Evolutionary conservation across 768 basidiomycete genomes (phyloP).

Genomic region (Boletellus emodensis): DNA sequence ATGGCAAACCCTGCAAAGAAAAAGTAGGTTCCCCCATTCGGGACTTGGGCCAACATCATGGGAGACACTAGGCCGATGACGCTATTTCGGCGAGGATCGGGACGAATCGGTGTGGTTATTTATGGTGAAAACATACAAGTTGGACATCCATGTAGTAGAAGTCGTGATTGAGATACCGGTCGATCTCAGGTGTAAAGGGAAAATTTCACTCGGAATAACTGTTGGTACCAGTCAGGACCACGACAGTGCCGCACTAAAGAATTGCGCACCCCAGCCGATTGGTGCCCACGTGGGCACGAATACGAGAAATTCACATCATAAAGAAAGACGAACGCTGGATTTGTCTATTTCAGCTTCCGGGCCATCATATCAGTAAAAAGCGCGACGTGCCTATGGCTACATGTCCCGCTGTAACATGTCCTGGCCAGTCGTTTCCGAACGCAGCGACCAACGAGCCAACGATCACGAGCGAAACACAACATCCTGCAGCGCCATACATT

Average conservation of each 20-base stretch:
- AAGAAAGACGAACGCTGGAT: slow-evolving; percentile 36
- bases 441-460: slow-evolving; percentile 28
- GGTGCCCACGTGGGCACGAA: slow-evolving; percentile 33
- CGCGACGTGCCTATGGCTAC: slow-evolving; percentile 27
- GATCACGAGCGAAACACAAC: slow-evolving; percentile 25
- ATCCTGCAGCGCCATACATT: slow-evolving; percentile 38
- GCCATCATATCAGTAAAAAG: slow-evolving; percentile 2
- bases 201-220: slow-evolving; percentile 40
- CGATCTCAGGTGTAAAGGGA: slow-evolving; percentile 39
- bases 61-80: slow-evolving; percentile 29
- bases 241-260: neutral
- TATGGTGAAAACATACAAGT: slow-evolving; percentile 22
- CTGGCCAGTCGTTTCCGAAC: slow-evolving; percentile 28
- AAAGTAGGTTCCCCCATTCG: slow-evolving; percentile 26
- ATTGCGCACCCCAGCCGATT: slow-evolving; percentile 26
- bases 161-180: slow-evolving; percentile 41
- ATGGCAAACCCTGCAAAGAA: slow-evolving; percentile 26
- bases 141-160: slow-evolving; percentile 41
- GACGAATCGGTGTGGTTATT: neutral
- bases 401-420: slow-evolving; percentile 25
- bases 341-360: slow-evolving; percentile 7
- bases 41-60: slow-evolving; percentile 20
- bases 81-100: slow-evolving; percentile 9
- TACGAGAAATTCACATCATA: slow-evolving; percentile 36
- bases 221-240: slow-evolving; percentile 14